Conservation (phyloP, 805 yeast genomes). For the Kodamaea hsintzibuensis region DNA sequence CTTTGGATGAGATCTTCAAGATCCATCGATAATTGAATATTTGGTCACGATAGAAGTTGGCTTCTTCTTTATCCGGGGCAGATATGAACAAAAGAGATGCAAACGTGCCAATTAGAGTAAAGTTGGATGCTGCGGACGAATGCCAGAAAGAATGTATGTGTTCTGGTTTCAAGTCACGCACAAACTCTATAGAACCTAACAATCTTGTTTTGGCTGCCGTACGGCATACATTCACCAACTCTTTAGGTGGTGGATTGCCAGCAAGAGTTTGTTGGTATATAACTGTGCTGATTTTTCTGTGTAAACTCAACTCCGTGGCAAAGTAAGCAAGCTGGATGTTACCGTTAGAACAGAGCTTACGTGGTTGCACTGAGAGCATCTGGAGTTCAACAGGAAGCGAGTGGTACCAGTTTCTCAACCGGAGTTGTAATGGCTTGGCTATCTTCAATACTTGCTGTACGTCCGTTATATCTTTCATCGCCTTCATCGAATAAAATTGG, state of each 20-base stretch:
- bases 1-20: constrained; percentile 69
- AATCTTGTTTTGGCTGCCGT: constrained; percentile 83
- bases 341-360: constrained; percentile 72
- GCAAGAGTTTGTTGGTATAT: constrained; percentile 38
- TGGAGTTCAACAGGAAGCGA: constrained; percentile 64
- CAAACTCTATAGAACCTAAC: constrained; percentile 78
- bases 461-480: constrained; percentile 54
- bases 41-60: constrained; percentile 61
- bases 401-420: constrained; percentile 75
- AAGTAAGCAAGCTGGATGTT: constrained; percentile 82
- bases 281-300: constrained; percentile 68
- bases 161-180: constrained; percentile 72
- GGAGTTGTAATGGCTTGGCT: constrained; percentile 81
- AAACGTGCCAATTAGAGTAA: constrained; percentile 83
- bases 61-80: constrained; percentile 55
- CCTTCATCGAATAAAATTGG: constrained; percentile 69
- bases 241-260: constrained; percentile 37
- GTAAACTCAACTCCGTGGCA: constrained; percentile 86
- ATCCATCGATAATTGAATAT: constrained; percentile 77
- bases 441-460: constrained; percentile 67
- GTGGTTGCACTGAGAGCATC: constrained; percentile 58
- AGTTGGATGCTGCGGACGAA: constrained; percentile 72
- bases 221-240: constrained; percentile 61
- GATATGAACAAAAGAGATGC: constrained; percentile 80
- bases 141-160: constrained; percentile 92